Conservation (phyloP, 192 early-diverging fungal species). For the Umbelopsis isabellina region DNA sequence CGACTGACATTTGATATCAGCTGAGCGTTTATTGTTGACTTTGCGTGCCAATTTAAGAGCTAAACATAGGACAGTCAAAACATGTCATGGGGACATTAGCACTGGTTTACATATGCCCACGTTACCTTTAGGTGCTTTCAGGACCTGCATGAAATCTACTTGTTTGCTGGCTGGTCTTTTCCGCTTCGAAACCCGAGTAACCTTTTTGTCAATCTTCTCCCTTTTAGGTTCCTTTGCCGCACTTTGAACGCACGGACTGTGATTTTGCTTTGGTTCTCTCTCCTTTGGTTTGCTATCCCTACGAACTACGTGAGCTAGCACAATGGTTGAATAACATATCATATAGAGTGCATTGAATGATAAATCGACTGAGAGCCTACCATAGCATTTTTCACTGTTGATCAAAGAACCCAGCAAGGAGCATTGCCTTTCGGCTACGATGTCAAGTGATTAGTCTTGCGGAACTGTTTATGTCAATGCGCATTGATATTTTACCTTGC, state of each 20-base stretch:
- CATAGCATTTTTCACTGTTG: background rate
- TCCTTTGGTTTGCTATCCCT: background rate
- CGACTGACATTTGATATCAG: background rate
- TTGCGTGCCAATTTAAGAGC: background rate
- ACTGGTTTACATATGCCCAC: too few species aligned
- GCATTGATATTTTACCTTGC: background rate
- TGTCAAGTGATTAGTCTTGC: background rate
- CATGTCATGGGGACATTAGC: slow-evolving; percentile 6
- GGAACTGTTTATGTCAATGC: background rate
- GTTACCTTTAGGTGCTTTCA: too few species aligned
- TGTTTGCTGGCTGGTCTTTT: too few species aligned
- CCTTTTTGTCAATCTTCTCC: too few species aligned
- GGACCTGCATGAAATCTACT: too few species aligned
- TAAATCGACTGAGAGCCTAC: background rate
- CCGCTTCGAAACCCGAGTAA: too few species aligned
- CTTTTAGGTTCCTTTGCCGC: background rate
- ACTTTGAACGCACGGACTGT: background rate
- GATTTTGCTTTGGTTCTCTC: background rate
- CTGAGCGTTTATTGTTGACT: background rate
- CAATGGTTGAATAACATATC: too few species aligned
- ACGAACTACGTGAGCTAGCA: too few species aligned
- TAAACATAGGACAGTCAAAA: background rate
- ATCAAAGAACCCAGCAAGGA: background rate
- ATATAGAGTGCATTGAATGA: background rate
- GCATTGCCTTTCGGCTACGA: background rate